Evolutionary conservation across 2,329 filamentous ascomycete species (phyloP), one percentile per base, ranked within the genome.

Genomic region (Esteya vermicola): DNA sequence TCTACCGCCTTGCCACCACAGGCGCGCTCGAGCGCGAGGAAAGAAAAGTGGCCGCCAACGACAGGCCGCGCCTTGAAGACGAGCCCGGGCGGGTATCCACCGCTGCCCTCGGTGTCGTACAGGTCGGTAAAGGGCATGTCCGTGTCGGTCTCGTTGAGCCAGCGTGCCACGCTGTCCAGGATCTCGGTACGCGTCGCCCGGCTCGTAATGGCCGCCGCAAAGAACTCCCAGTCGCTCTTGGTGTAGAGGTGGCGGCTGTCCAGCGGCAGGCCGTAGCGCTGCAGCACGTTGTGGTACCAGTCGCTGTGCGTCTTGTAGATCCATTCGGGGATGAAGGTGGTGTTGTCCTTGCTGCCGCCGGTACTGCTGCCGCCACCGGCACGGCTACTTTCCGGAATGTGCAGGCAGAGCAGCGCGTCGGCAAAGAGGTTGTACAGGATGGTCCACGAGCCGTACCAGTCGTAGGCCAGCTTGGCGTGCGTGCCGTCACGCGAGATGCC

Each of bases 141-240:
- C 9, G 76, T 88, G 16, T 59, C 65, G 1, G 85, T 93, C 59
- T 93, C 83, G 52, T 91, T 93, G 43, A 93, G 66, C 85, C 85
- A 93, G 41, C 63, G 64, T 1, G 83, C 82, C 31, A 91, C 79
- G 16, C 75, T 72, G 44, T 84, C 69, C 27, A 91, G 61, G 38
- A 93, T 85, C 54, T 81, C 74, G 3, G 69, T 67, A 40, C 85
- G 70, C 2, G 81, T 81, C 43, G 68, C 61, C 54, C 72, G 71
- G 49, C 75, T 77, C 4, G 83, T 74, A 6, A 93, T 80, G 2
- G 85, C 82, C 35, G 85, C 85, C 1, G 84, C 82, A 57, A 91
- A 88, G 56, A 93, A 86, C 51, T 91, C 80, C 85, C 85, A 93
- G 59, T 93, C 85, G 23, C 80, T 85, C 61, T 93, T 93, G 26